These are phyloP conservation scores for Rhynchosporium agropyri DNA, from an alignment of 2,329 filamentous ascomycete genomes.

Conservation along the genomic window DNA sequence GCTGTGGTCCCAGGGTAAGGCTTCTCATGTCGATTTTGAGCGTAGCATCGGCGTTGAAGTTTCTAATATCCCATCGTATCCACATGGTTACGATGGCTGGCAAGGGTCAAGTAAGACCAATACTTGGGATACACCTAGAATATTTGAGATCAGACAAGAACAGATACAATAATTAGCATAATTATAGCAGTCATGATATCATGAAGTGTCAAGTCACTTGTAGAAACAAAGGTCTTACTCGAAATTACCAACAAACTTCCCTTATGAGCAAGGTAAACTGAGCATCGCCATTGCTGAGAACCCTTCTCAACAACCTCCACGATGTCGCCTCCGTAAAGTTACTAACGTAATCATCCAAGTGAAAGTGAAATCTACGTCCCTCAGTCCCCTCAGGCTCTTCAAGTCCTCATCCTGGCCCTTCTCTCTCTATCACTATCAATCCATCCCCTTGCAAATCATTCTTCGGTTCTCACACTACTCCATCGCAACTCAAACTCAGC, in stretches of 20 bases:
- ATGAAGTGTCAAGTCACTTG: too few relatives aligned
- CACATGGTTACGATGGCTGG: not conserved
- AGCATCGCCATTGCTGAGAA: constrained; percentile 8
- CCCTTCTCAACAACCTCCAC: constrained; percentile 27
- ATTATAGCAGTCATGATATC: constrained; percentile 7
- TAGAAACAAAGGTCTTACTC: too few relatives aligned
- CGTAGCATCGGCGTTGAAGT: constrained; percentile 29
- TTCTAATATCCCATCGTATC: constrained; percentile 27
- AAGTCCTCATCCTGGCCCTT: constrained; percentile 33
- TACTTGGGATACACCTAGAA: not conserved
- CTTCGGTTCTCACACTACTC: constrained; percentile 47
- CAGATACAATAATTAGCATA: constrained; percentile 7
- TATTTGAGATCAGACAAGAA: constrained; percentile 6
- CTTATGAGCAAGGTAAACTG: not conserved
- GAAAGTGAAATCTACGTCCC: constrained; percentile 51
- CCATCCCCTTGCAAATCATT: constrained; percentile 53
- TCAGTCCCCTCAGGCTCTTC: constrained; percentile 43
- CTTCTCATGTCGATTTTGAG: constrained; percentile 30
- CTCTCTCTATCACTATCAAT: constrained; percentile 52
- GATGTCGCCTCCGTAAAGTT: constrained; percentile 46
- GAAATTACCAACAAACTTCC: not conserved
- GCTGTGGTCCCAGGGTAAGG: not conserved
- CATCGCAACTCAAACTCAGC: not conserved
- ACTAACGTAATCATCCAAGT: constrained; percentile 56
- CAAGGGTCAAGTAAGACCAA: not conserved